Evolutionary conservation across 495 filamentous ascomycete genomes (phyloP), one percentile per base, ranked within the genome.

Genomic region (Penicillium lagena): DNA sequence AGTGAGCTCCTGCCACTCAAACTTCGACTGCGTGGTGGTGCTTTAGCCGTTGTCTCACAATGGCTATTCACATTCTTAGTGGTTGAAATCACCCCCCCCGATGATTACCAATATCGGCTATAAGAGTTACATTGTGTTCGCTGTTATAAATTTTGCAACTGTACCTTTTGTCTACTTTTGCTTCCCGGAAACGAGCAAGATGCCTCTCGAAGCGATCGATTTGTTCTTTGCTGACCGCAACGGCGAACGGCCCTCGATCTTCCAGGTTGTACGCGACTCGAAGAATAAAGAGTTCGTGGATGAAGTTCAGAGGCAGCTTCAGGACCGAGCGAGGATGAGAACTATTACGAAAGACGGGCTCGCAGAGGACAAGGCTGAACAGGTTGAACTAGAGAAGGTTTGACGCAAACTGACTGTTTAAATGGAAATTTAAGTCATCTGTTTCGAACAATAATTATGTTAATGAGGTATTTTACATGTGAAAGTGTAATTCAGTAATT

Each of bases 91-190:
- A 82, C 77, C 0, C 77, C 77, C 75, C 2, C 52, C 68, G 1
- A 73, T 73, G 13, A 74, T 80, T 46, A 56, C 64, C n/a, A 65
- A 56, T 37, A 62, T 80, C 5, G 64, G 67, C 1, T 80, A 71
- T 66, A 56, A 64, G 22, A 77, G 77, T 58, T 83, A 77, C 52
- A 68, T 81, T 45, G 71, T 81, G 22, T 83, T 55, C 35, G 51
- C 56, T 1, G 50, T 58, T 0, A 55, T 63, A 10, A 61, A 58
- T 33, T 57, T 40, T 38, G 40, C 50, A n/a, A 43, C 45, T n/a
- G 45, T 55, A 7, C 78, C 75, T 0, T 56, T 66, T 3, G 71
- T 84, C 33, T 83, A 78, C 51, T 76, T 81, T 59, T 78, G 80
- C 66, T 84, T 77, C 56, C 80, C 80, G 0, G 81, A 83, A 55